Conservation (phyloP, 805 yeast species). For the Myxozyma vanderwaltii region DNA sequence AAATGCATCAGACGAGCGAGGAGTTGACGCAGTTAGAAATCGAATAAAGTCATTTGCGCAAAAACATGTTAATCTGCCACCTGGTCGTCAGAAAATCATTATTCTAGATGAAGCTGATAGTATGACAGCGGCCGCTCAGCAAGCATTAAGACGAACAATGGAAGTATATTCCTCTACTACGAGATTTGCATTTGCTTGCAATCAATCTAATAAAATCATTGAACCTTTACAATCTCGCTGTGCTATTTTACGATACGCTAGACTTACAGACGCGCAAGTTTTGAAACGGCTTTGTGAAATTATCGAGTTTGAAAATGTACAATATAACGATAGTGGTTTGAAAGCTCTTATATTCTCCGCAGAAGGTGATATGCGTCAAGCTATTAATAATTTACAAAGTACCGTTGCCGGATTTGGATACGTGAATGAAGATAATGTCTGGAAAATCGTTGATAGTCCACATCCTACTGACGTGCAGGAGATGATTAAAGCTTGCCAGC, state of each 20-base stretch:
- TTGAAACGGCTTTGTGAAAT: slow-evolving; percentile 73
- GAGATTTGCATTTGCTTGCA: slow-evolving; percentile 97
- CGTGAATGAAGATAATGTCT: slow-evolving; percentile 90
- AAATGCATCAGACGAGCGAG: slow-evolving; percentile 93
- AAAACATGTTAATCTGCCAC: slow-evolving; percentile 82
- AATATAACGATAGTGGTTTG: slow-evolving; percentile 84
- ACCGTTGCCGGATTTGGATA: slow-evolving; percentile 91
- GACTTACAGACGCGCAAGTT: slow-evolving; percentile 82
- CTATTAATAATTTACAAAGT: slow-evolving; percentile 88
- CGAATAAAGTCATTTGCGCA: slow-evolving; percentile 95
- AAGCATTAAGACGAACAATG: slow-evolving; percentile 92
- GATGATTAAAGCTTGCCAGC: slow-evolving; percentile 54
- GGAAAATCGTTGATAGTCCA: slow-evolving; percentile 93
- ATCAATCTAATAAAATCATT: slow-evolving; percentile 89
- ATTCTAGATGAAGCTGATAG: slow-evolving; percentile 95
- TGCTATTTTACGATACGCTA: slow-evolving; percentile 84
- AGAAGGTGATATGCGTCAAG: slow-evolving; percentile 99
- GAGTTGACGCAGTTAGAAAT: slow-evolving; percentile 93
- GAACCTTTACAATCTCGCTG: slow-evolving; percentile 97
- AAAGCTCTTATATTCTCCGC: slow-evolving; percentile 93
- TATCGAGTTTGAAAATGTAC: slow-evolving; percentile 65
- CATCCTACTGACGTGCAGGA: slow-evolving; percentile 84
- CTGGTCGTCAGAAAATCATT: slow-evolving; percentile 88
- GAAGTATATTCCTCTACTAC: slow-evolving; percentile 94
- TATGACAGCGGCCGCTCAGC: slow-evolving; percentile 97